These are phyloP conservation scores for Lactifluus rugatus DNA, from an alignment of 768 basidiomycete genomes.

Conservation along the genomic window DNA sequence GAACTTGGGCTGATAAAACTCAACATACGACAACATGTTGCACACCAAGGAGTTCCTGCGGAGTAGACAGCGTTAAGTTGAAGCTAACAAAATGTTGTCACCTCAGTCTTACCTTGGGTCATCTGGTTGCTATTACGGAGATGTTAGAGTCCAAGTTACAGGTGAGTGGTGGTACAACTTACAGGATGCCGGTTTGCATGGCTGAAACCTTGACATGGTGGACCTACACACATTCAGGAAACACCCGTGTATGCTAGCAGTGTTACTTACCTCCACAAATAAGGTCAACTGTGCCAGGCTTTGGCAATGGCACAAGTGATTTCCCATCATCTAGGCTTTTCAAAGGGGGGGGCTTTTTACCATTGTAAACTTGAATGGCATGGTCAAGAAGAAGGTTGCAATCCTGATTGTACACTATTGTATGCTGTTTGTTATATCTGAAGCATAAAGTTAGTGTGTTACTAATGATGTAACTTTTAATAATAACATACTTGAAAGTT, in stretches of 20 bases:
- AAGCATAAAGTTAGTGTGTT: not conserved
- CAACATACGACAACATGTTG: slow-evolving; percentile 63
- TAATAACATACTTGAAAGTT: slow-evolving; percentile 46
- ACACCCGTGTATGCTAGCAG: not conserved
- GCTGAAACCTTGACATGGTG: slow-evolving; percentile 70
- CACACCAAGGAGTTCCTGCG: slow-evolving; percentile 50
- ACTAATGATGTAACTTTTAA: not conserved
- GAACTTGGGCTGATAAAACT: slow-evolving; percentile 51
- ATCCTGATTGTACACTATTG: slow-evolving; percentile 56
- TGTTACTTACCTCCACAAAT: slow-evolving; percentile 57
- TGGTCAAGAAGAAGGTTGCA: slow-evolving; percentile 50
- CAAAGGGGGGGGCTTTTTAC: slow-evolving; percentile 33
- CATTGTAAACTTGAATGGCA: slow-evolving; percentile 40
- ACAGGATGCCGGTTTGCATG: slow-evolving; percentile 54
- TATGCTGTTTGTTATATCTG: slow-evolving; percentile 53
- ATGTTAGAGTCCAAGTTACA: not conserved
- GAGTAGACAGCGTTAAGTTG: not conserved
- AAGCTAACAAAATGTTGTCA: not conserved
- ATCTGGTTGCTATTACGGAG: slow-evolving; percentile 36
- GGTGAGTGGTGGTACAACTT: slow-evolving; percentile 11
- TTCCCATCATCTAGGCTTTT: slow-evolving; percentile 32
- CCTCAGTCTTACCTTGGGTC: slow-evolving; percentile 41
- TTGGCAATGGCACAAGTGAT: slow-evolving; percentile 39
- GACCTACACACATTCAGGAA: slow-evolving; percentile 34
- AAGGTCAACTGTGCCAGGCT: slow-evolving; percentile 52